A percentile compares a stretch with the other conserved stretches of the same genome.
These are phyloP conservation scores for Rhizomucor pusillus DNA, from an alignment of 371 early-diverging fungal species.

Conservation along the genomic window DNA sequence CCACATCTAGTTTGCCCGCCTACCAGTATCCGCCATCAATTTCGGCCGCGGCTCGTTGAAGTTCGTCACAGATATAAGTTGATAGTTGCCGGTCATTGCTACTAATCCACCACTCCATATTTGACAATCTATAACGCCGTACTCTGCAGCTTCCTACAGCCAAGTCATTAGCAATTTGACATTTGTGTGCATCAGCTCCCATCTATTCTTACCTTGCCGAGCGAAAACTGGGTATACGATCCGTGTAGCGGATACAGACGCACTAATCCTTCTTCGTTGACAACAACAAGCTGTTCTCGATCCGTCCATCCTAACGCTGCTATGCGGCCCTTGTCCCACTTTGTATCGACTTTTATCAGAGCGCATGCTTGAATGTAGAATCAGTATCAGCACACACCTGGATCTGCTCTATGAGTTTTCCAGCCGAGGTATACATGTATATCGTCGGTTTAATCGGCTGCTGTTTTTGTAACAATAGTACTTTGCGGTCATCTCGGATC, in stretches of 20 bases:
- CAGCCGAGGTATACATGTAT: constrained; percentile 82
- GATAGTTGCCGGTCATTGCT: constrained; percentile 79
- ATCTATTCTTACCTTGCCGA: constrained; percentile 65
- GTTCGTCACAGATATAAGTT: constrained; percentile 79
- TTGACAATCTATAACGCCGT: constrained; percentile 77
- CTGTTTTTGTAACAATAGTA: constrained; percentile 70
- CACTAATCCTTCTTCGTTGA: constrained; percentile 88
- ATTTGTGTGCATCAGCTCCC: background rate
- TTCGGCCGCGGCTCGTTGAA: constrained; percentile 84
- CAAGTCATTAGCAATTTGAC: background rate
- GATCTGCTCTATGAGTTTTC: constrained; percentile 80
- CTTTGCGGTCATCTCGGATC: constrained; percentile 82
- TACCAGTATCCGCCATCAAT: constrained; percentile 74
- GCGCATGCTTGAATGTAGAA: background rate
- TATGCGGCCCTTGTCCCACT: constrained; percentile 92
- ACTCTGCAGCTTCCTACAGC: constrained; percentile 74
- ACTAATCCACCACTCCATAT: constrained; percentile 90
- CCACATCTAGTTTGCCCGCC: background rate
- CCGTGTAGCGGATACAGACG: constrained; percentile 82
- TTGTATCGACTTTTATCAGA: background rate
- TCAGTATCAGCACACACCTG: constrained; percentile 48
- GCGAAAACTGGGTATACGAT: constrained; percentile 74
- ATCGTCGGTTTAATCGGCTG: constrained; percentile 77
- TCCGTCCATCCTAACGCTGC: constrained; percentile 90
- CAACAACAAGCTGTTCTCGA: constrained; percentile 82